Conservation (phyloP, 305 asterid genomes). For the Fraxinus sp. region DNA sequence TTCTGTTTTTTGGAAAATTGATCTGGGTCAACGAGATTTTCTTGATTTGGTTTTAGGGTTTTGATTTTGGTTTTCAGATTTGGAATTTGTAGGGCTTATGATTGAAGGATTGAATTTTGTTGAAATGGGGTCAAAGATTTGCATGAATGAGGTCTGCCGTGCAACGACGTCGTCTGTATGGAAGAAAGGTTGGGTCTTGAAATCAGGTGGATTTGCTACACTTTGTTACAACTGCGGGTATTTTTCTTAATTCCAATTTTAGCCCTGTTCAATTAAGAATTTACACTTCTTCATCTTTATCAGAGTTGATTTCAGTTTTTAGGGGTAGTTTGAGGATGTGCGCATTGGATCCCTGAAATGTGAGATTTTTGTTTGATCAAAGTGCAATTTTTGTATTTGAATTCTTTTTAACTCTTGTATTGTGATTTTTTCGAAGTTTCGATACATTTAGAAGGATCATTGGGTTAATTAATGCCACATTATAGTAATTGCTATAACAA, state of each 20-base stretch:
- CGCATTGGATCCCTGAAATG: constrained; percentile 38
- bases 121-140: constrained; percentile 67
- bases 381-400: not conserved
- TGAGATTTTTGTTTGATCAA: not conserved
- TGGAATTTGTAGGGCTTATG: constrained; percentile 33
- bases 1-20: not conserved
- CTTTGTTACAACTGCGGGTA: constrained; percentile 93
- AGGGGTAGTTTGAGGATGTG: constrained; percentile 41
- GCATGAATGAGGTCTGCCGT: constrained; percentile 85
- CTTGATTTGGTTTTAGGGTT: constrained; percentile 36
- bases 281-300: not conserved
- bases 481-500: not conserved
- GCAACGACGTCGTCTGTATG: constrained; percentile 69
- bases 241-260: constrained; percentile 35
- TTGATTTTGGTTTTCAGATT: constrained; percentile 28
- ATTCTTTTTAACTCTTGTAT: not conserved
- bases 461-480: not conserved
- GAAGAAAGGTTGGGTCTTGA: constrained; percentile 91
- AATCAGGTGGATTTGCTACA: constrained; percentile 79
- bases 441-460: not conserved
- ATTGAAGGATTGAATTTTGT: constrained; percentile 29
- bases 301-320: constrained; percentile 10
- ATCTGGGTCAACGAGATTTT: constrained; percentile 32
- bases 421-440: not conserved
- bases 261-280: not conserved